Percentiles rank a stretch among this genome's conserved stretches.
These are phyloP conservation scores for Umbilicaria muhlenbergii DNA, from an alignment of 495 filamentous ascomycete species.

Conservation along the genomic window DNA sequence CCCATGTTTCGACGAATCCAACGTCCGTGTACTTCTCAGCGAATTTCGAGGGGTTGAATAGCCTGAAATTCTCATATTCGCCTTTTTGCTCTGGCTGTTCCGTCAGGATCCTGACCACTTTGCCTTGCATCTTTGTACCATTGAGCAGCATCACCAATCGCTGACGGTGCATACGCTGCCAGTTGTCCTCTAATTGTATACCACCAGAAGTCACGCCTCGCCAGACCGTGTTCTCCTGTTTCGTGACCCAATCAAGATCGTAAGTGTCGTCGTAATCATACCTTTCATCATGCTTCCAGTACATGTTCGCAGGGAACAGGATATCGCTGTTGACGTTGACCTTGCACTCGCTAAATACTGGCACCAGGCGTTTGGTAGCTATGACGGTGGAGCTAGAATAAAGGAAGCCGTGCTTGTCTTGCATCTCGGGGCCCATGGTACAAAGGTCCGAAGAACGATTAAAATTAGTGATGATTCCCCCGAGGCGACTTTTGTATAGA, in stretches of 20 bases:
- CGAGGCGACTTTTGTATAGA: conserved; percentile 20
- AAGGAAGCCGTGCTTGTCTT: conserved; percentile 52
- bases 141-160: conserved; percentile 60
- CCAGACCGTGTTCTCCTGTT: conserved; percentile 44
- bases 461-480: conserved; percentile 51
- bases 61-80: conserved; percentile 14
- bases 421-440: conserved; percentile 36
- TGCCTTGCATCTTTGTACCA: conserved; percentile 32
- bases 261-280: conserved; percentile 42
- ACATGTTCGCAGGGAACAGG: conserved; percentile 63
- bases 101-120: conserved; percentile 14
- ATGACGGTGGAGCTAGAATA: conserved; percentile 45
- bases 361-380: conserved; percentile 42
- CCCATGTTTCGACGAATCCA: conserved; percentile 25
- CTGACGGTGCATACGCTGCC: conserved; percentile 56
- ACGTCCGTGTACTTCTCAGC: conserved; percentile 26
- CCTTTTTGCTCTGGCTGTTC: conserved; percentile 15
- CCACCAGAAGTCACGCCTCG: conserved; percentile 57
- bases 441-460: conserved; percentile 51
- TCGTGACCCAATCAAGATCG: conserved; percentile 34
- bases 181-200: conserved; percentile 43
- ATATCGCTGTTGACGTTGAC: conserved; percentile 66
- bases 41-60: conserved; percentile 21
- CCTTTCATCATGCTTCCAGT: conserved; percentile 53
- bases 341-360: conserved; percentile 64